Conservation (phyloP, 129 eudicot genomes). For the Smallanthus sonchifolius region DNA sequence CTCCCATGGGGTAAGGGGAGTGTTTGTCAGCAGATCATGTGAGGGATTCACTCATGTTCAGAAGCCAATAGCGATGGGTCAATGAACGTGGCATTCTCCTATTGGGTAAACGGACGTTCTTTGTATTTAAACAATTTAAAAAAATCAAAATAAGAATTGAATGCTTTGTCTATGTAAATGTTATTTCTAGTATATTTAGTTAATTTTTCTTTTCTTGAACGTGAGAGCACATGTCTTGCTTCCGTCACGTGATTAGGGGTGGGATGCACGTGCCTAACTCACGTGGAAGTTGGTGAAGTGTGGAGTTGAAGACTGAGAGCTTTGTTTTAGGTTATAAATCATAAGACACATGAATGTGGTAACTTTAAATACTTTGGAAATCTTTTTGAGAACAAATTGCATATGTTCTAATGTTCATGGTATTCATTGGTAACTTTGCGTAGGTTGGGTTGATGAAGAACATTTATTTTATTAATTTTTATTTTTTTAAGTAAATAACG, state of each 20-base stretch:
- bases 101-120: constrained; percentile 12
- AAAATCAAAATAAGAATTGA: background rate
- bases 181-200: constrained; percentile 3
- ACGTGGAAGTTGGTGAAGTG: constrained; percentile 38
- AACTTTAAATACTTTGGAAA: too few relatives aligned
- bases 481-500: too few relatives aligned
- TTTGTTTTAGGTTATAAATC: background rate
- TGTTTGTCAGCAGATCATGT: constrained; percentile 37
- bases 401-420: too few relatives aligned
- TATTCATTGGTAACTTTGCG: too few relatives aligned
- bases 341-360: background rate
- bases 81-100: constrained; percentile 5
- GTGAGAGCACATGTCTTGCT: constrained; percentile 38
- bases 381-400: too few relatives aligned
- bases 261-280: constrained; percentile 33
- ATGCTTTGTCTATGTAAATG: constrained; percentile 12
- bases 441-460: too few relatives aligned
- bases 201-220: constrained; percentile 29
- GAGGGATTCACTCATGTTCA: constrained; percentile 21
- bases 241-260: constrained; percentile 34
- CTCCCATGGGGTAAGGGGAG: constrained; percentile 34
- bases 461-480: too few relatives aligned
- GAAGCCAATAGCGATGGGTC: constrained; percentile 39
- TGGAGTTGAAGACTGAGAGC: constrained; percentile 16
- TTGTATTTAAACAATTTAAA: background rate